Percentiles rank a stretch among this genome's conserved stretches.
phyloP scores from a whole-genome alignment of 2,329 filamentous ascomycete species.

The Phialemoniopsis sp. region DNA sequence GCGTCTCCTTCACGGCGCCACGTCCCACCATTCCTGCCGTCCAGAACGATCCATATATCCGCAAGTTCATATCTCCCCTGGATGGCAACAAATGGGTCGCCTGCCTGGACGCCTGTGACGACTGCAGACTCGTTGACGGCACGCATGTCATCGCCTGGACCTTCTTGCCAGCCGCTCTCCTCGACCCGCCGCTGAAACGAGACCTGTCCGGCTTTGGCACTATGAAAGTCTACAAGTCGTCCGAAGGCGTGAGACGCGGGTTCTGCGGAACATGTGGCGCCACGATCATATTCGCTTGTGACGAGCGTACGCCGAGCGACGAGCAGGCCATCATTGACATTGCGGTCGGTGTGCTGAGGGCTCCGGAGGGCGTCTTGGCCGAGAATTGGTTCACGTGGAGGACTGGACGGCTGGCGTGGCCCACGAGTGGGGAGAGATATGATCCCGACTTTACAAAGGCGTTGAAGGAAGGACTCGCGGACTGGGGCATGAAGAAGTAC shows the following conservation, averaged over 20 bases:
- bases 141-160: slow-evolving; percentile 37
- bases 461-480: slow-evolving; percentile 28
- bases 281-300: slow-evolving; percentile 30
- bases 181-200: slow-evolving; percentile 28
- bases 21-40: slow-evolving; percentile 26
- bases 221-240: slow-evolving; percentile 35
- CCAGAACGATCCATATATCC: slow-evolving; percentile 20
- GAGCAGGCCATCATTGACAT: slow-evolving; percentile 32
- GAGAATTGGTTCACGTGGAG: slow-evolving; percentile 44
- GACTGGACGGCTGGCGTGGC: slow-evolving; percentile 25
- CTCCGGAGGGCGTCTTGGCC: slow-evolving; percentile 36
- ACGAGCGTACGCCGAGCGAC: slow-evolving; percentile 19
- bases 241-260: slow-evolving; percentile 28
- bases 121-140: slow-evolving; percentile 38
- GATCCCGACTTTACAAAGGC: slow-evolving; percentile 28
- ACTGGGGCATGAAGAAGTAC: slow-evolving; percentile 29
- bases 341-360: slow-evolving; percentile 37
- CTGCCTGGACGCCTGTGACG: slow-evolving; percentile 33
- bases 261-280: slow-evolving; percentile 45
- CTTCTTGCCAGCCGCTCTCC: slow-evolving; percentile 28
- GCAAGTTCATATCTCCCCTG: slow-evolving; percentile 26
- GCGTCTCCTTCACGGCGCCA: slow-evolving; percentile 39
- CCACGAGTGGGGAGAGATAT: slow-evolving; percentile 27
- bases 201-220: slow-evolving; percentile 35
- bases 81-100: slow-evolving; percentile 38